A percentile compares a stretch with the other conserved stretches of the same genome.
Evolutionary conservation across 495 filamentous ascomycete species (phyloP).

Genomic region (Hypomontagnella submonticulosa): DNA sequence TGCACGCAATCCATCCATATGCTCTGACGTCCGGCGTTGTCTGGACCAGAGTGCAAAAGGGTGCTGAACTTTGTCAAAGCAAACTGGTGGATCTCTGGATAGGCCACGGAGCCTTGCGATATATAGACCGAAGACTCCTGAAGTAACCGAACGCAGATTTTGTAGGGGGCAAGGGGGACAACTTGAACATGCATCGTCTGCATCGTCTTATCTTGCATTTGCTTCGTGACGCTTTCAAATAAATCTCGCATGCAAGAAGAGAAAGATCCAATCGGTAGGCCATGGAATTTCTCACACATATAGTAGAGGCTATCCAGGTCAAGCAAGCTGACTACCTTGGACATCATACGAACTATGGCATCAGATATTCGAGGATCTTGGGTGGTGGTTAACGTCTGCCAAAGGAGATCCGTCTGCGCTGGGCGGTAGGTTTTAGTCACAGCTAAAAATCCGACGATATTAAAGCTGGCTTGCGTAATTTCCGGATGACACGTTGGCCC

Average conservation of each 20-base stretch:
- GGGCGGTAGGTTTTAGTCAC: slow-evolving; percentile 79
- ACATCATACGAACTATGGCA: slow-evolving; percentile 81
- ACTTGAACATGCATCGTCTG: slow-evolving; percentile 10
- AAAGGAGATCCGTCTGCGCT: slow-evolving; percentile 81
- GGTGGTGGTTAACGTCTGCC: slow-evolving; percentile 83
- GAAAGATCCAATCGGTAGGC: slow-evolving; percentile 70
- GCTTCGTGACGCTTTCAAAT: slow-evolving; percentile 54
- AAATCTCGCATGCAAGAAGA: slow-evolving; percentile 66
- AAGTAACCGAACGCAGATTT: slow-evolving; percentile 73
- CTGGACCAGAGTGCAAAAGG: slow-evolving; percentile 56
- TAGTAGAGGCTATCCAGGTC: slow-evolving; percentile 68
- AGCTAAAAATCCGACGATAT: slow-evolving; percentile 89
- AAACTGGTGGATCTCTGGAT: slow-evolving; percentile 66
- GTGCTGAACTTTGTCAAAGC: slow-evolving; percentile 64
- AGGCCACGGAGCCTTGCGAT: slow-evolving; percentile 52
- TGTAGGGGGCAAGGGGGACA: slow-evolving; percentile 55
- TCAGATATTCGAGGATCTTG: slow-evolving; percentile 86
- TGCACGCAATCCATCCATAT: slow-evolving; percentile 58
- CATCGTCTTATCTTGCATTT: slow-evolving; percentile 38
- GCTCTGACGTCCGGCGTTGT: slow-evolving; percentile 50
- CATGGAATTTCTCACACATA: slow-evolving; percentile 77
- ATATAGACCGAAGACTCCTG: slow-evolving; percentile 67
- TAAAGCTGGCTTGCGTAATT: slow-evolving; percentile 80
- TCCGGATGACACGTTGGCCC: slow-evolving; percentile 93
- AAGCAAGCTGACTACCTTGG: slow-evolving; percentile 70